Evolutionary conservation across 108 stramenopile species (phyloP).

Genomic region (Ochromonas danica): DNA sequence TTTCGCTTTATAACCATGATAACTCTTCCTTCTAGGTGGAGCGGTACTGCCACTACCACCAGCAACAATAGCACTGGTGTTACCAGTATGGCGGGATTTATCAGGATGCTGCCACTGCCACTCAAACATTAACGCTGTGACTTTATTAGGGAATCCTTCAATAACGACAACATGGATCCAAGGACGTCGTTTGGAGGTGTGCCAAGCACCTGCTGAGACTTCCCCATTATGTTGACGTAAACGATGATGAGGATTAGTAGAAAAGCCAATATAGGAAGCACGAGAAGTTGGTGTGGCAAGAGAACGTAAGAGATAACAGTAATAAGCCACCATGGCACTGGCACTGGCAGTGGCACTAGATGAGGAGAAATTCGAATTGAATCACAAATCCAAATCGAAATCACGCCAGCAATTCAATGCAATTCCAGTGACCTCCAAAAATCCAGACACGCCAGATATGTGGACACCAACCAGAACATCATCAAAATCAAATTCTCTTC

Average conservation of each 20-base stretch:
- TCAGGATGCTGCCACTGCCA: slow-evolving; percentile 54
- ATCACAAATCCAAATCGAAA: too few species aligned
- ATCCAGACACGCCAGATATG: too few species aligned
- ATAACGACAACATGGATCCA: slow-evolving; percentile 53
- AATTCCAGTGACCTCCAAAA: too few species aligned
- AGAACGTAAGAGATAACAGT: slow-evolving; percentile 53
- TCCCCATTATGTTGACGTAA: slow-evolving; percentile 49
- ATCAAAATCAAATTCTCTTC: too few species aligned
- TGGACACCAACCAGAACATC: too few species aligned
- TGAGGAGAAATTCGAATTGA: too few species aligned
- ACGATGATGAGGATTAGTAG: slow-evolving; percentile 43
- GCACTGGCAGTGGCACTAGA: too few species aligned
- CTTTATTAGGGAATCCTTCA: slow-evolving; percentile 53
- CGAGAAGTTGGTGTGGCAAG: slow-evolving; percentile 36
- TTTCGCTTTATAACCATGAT: neutral
- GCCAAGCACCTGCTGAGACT: neutral
- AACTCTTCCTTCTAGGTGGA: neutral
- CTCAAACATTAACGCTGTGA: slow-evolving; percentile 50
- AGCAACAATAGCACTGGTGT: neutral
- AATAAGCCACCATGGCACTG: too few species aligned
- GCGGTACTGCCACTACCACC: too few species aligned
- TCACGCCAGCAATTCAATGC: too few species aligned
- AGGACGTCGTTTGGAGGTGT: slow-evolving; percentile 40
- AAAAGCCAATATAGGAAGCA: slow-evolving; percentile 52
- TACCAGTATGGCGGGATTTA: neutral